Conservation (phyloP, 257 asterid genomes). For the Paraleonurus japonicus region DNA sequence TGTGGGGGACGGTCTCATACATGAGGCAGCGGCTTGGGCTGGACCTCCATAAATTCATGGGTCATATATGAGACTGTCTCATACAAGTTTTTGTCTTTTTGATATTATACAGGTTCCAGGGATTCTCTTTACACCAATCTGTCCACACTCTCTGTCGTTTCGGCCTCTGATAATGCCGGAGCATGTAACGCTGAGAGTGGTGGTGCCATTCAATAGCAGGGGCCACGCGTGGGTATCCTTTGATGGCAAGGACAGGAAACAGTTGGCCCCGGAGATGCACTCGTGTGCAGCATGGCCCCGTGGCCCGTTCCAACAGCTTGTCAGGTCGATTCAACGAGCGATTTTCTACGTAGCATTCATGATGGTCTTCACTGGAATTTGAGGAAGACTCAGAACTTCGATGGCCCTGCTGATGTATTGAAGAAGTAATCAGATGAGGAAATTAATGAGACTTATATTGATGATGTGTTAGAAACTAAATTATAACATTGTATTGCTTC, state of each 20-base stretch:
- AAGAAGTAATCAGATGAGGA: neutral
- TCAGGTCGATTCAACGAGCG: slow-evolving; percentile 70
- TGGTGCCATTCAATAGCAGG: slow-evolving; percentile 84
- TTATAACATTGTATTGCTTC: neutral
- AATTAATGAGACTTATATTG: neutral
- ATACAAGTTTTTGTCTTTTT: too few species aligned
- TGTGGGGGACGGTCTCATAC: too few species aligned
- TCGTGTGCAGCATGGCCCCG: slow-evolving; percentile 96
- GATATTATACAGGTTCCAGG: slow-evolving; percentile 72
- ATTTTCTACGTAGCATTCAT: slow-evolving; percentile 84
- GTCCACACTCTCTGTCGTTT: slow-evolving; percentile 95
- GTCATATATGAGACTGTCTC: too few species aligned
- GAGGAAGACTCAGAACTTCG: slow-evolving; percentile 85
- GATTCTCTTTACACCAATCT: slow-evolving; percentile 90
- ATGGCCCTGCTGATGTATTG: slow-evolving; percentile 42
- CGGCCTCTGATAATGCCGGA: slow-evolving; percentile 94
- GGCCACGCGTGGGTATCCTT: slow-evolving; percentile 98
- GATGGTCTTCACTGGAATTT: slow-evolving; percentile 98
- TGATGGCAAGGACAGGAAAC: slow-evolving; percentile 87
- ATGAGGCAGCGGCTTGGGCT: too few species aligned
- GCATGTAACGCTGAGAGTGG: slow-evolving; percentile 76
- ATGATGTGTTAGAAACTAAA: neutral
- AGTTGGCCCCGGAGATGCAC: slow-evolving; percentile 83
- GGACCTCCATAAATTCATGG: too few species aligned
- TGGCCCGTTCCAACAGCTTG: slow-evolving; percentile 99